Evolutionary conservation across 139 green algal species (phyloP), one percentile per base, ranked within the genome.

Genomic region (Chlorokybus atmophyticus): DNA sequence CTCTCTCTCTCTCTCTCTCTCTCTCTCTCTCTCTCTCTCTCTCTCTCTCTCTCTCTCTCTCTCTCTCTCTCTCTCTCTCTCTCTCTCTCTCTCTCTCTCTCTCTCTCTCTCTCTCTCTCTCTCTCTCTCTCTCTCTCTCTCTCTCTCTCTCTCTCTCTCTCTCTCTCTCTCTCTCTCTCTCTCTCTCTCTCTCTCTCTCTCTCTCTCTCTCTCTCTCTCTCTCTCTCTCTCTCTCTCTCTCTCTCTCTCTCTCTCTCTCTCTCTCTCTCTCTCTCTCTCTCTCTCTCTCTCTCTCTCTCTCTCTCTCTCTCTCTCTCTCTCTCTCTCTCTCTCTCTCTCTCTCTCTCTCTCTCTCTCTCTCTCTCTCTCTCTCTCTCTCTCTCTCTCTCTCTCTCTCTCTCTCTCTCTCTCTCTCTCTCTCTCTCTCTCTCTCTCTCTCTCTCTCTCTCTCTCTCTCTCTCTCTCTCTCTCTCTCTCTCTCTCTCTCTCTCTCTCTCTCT

Each of bases 1-100:
- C 35, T 44, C 35, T 44, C 35, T 44, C 35, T 44, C 35, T 44
- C 35, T 44, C 35, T 44, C 35, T 44, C 35, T 44, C 35, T 44
- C 35, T 44, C 35, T 44, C 35, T 44, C 35, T 44, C 35, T 44
- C 35, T 44, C 35, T 44, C 35, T 44, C 35, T 44, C 35, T 44
- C 35, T 44, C 35, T 44, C 35, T 44, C 35, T 44, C 35, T 44
- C 35, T 44, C 35, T 44, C 35, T 44, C 35, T 44, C 35, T 44
- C 35, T 44, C 35, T 44, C 35, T 44, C 35, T 44, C 35, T 44
- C 35, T 44, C 35, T 44, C 35, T 44, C 35, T 44, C 35, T 44
- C 35, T 44, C 35, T 44, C 35, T 44, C 35, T 44, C 35, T 44
- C 35, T 44, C 35, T 44, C 35, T 44, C 35, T 44, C 35, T 44